Percentiles rank a stretch among this genome's conserved stretches.
Conservation (phyloP, 2,329 filamentous ascomycete species). For the Elsinoe australis region DNA sequence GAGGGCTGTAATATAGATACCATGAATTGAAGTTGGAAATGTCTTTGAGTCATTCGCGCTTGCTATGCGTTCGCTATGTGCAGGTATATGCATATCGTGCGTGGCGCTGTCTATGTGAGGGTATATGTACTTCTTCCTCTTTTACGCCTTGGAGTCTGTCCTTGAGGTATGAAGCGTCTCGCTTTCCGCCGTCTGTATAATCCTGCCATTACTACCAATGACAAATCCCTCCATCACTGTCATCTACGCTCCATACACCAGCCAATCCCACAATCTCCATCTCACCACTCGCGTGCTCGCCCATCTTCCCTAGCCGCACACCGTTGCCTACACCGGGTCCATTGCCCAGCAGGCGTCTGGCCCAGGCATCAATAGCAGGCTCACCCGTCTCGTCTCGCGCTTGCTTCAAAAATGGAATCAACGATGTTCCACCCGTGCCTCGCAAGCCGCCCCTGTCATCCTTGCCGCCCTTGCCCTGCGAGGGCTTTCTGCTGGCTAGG, state of each 20-base stretch:
- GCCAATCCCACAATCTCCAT: constrained; percentile 63
- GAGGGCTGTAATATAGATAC: constrained; percentile 10
- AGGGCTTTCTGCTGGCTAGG: constrained; percentile 51
- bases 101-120: no score
- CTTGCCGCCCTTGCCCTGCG: constrained; percentile 29
- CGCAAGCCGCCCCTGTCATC: constrained; percentile 55
- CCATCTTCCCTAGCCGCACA: constrained; percentile 45
- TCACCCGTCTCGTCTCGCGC: constrained; percentile 93
- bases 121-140: no score
- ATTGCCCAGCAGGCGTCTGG: constrained; percentile 50
- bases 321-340: constrained; percentile 38
- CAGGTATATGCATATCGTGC: no score
- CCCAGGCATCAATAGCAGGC: constrained; percentile 68
- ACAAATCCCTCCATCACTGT: constrained; percentile 59
- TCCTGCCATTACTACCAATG: constrained; percentile 38
- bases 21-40: constrained; percentile 1
- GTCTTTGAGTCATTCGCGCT: neutral
- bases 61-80: neutral
- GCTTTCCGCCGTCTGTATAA: neutral
- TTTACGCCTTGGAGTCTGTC: no score
- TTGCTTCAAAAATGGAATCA: constrained; percentile 95
- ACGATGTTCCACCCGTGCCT: constrained; percentile 84
- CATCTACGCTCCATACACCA: constrained; percentile 82
- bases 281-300: constrained; percentile 46
- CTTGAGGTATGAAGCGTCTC: neutral